Conservation (phyloP, 2,329 filamentous ascomycete species). For the Hypoxylon sp. region DNA sequence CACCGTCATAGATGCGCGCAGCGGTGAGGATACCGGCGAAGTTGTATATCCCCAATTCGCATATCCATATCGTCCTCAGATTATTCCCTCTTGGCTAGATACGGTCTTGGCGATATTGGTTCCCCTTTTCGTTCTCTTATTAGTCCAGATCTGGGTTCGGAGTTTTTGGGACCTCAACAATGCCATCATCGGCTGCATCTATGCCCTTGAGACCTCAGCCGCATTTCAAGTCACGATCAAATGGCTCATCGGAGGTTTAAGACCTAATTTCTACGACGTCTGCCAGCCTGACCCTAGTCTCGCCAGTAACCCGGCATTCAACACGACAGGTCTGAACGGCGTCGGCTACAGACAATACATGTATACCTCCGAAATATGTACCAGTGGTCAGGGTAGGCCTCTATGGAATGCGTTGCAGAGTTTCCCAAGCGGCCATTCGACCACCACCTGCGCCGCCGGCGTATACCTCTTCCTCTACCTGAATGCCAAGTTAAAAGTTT, state of each 20-base stretch:
- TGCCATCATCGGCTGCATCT: conserved; percentile 72
- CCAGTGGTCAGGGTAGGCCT: conserved; percentile 63
- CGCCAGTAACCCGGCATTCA: conserved; percentile 56
- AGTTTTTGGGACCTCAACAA: conserved; percentile 74
- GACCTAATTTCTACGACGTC: conserved; percentile 75
- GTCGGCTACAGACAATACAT: conserved; percentile 72
- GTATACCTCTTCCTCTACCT: conserved; percentile 77
- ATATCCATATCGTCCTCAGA: conserved; percentile 74
- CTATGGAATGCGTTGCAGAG: conserved; percentile 75
- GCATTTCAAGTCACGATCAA: conserved; percentile 79
- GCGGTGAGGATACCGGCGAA: conserved; percentile 70
- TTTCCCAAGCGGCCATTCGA: conserved; percentile 79
- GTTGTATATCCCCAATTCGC: conserved; percentile 75
- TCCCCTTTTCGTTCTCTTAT: conserved; percentile 70
- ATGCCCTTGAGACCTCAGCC: conserved; percentile 70
- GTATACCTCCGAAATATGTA: conserved; percentile 76
- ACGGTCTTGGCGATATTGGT: conserved; percentile 69
- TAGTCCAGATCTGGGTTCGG: conserved; percentile 71
- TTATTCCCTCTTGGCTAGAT: conserved; percentile 72
- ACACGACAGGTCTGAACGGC: conserved; percentile 58
- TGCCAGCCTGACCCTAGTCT: conserved; percentile 71
- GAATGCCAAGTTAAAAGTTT: conserved; percentile 81
- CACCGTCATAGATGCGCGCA: conserved; percentile 68
- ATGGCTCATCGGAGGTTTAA: conserved; percentile 74
- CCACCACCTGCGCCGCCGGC: conserved; percentile 74